Evolutionary conservation across 1,139 yeast species (phyloP), one percentile per base, ranked within the genome.

Genomic region (Sugiyamaella novakii): DNA sequence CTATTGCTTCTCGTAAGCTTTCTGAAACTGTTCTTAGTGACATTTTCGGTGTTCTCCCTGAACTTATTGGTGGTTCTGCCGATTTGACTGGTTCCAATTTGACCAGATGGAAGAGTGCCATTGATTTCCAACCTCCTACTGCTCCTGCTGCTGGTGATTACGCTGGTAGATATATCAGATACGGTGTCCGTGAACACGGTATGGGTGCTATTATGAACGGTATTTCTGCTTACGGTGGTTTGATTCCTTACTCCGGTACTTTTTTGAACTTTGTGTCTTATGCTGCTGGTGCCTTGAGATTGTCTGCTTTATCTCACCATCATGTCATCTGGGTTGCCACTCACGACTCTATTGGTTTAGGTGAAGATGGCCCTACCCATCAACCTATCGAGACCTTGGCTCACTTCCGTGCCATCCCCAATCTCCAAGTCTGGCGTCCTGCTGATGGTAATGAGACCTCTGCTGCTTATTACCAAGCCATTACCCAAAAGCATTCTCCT

Each of bases 321-420:
- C 96, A 95, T 63, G 85, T 88, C 62, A 83, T 87, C 69, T 89
- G 96, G 95, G 95, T 92, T 58, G 98, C 98, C 56, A 92, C 98
- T 60, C 98, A 92, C 75, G 98, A 92, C 75, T 92, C 98, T 50
- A 92, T 92, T 68, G 98, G 98, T 76, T 81, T 92, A 63, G 98
- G 98, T 77, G 98, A 92, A 79, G 98, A 92, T 70, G 98, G 98
- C 69, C 98, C 98, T 72, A 92, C 98, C 69, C 98, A 92, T 76
- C 98, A 92, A 79, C 99, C 99, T 73, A 88, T 92, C 65, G 99
- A 92, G 81, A 92, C 98, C 56, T 77, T 92, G 70, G 96, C 98
- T 55, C 98, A 92, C 75, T 83, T 94, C 75, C 88, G 99, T 80
- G 96, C 98, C 60, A 71, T 81, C 65, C 99, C 99, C 76, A 94